A percentile compares a stretch with the other conserved stretches of the same genome.
Evolutionary conservation across 768 basidiomycete species (phyloP).

Genomic region (Nevesoporus exiguus): DNA sequence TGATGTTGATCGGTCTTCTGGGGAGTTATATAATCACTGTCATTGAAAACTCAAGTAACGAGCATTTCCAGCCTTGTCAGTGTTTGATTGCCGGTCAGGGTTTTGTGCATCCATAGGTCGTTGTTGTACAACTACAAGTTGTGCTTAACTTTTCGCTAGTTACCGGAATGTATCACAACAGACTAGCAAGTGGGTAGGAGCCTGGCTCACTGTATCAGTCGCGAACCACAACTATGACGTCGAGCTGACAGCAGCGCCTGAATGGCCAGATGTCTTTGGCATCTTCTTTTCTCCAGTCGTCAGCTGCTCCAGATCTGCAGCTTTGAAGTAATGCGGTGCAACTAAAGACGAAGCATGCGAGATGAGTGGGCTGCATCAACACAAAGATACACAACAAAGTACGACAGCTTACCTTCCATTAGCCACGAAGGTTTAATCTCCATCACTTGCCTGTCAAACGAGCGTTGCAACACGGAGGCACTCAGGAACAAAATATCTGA

Average conservation of each 20-base stretch:
- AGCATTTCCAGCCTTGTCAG: too few relatives aligned
- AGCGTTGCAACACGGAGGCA: background rate
- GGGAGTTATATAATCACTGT: too few relatives aligned
- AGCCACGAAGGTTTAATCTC: conserved; percentile 97
- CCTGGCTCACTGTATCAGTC: background rate
- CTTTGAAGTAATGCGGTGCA: conserved; percentile 95
- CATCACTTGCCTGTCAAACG: conserved; percentile 75
- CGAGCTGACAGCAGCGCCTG: conserved; percentile 14
- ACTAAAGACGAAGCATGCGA: conserved; percentile 43
- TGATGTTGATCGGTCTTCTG: too few relatives aligned
- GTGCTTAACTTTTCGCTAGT: too few relatives aligned
- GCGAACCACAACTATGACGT: background rate
- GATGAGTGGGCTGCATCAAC: background rate
- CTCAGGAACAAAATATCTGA: background rate
- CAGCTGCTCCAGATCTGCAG: conserved; percentile 75
- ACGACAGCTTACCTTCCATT: conserved; percentile 64
- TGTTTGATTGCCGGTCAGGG: too few relatives aligned
- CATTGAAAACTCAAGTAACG: too few relatives aligned
- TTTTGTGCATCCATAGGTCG: too few relatives aligned
- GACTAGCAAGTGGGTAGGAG: background rate
- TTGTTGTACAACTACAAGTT: too few relatives aligned
- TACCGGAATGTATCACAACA: background rate
- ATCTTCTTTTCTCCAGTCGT: conserved; percentile 86
- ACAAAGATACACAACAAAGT: background rate
- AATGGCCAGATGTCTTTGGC: conserved; percentile 66